Evolutionary conservation across 2,329 filamentous ascomycete genomes (phyloP).

Genomic region (Curvularia verruculosa): DNA sequence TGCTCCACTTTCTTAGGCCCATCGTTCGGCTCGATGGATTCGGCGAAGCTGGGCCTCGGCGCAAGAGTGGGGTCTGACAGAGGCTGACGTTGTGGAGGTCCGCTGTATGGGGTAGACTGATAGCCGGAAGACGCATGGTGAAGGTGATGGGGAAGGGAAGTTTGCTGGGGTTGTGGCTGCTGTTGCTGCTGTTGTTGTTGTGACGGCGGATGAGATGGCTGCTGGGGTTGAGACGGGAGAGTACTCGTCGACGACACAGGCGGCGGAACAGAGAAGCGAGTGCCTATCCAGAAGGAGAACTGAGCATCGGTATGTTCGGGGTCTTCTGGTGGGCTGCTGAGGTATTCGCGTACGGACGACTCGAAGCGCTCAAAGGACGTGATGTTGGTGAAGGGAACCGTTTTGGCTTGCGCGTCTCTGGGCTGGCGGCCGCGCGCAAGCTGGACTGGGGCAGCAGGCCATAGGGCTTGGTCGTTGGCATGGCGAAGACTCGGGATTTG

Average conservation of each 20-base stretch:
- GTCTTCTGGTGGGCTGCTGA: constrained; percentile 39
- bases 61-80: constrained; percentile 35
- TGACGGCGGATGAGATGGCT: background rate
- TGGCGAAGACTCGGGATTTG: constrained; percentile 18
- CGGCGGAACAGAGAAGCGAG: constrained; percentile 42
- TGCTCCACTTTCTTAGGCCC: constrained; percentile 25
- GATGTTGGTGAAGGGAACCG: constrained; percentile 37
- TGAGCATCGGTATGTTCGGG: constrained; percentile 50
- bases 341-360: constrained; percentile 44
- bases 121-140: constrained; percentile 37
- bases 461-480: constrained; percentile 23
- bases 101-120: constrained; percentile 37
- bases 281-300: constrained; percentile 48
- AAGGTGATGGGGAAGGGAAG: constrained; percentile 18
- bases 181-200: constrained; percentile 1
- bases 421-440: constrained; percentile 48
- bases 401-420: constrained; percentile 45
- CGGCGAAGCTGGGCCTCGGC: constrained; percentile 29
- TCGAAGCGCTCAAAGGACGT: constrained; percentile 47
- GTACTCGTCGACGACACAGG: constrained; percentile 11
- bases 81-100: constrained; percentile 28
- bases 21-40: constrained; percentile 13
- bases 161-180: constrained; percentile 5
- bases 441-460: constrained; percentile 29
- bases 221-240: constrained; percentile 4